phyloP scores from a whole-genome alignment of 805 yeast genomes.

The Starmerella tilneyi region DNA sequence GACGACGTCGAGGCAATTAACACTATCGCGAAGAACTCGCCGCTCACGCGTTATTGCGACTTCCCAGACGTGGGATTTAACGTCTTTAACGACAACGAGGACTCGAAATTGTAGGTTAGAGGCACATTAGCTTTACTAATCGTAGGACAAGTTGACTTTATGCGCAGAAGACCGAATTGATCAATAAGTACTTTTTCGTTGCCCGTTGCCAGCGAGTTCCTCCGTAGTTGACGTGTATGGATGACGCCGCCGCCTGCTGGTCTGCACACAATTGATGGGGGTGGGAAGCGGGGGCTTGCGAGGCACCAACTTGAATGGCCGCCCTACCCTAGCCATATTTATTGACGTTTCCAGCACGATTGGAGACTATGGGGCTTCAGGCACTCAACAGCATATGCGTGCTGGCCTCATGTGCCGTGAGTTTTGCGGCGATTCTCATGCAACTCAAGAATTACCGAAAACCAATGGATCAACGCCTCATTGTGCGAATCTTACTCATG shows the following conservation, averaged over 20 bases:
- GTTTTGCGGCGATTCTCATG: slow-evolving; percentile 38
- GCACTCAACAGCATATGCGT: slow-evolving; percentile 18
- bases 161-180: too few relatives aligned
- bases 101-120: slow-evolving; percentile 18
- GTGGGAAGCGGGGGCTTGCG: too few relatives aligned
- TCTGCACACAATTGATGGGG: too few relatives aligned
- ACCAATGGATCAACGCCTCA: slow-evolving; percentile 77
- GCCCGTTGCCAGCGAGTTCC: too few relatives aligned
- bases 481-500: slow-evolving; percentile 69
- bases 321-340: not conserved
- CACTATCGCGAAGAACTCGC: slow-evolving; percentile 17
- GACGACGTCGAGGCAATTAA: slow-evolving; percentile 36
- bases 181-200: too few relatives aligned
- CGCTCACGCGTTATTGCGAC: slow-evolving; percentile 24
- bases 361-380: slow-evolving; percentile 7
- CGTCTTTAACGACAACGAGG: slow-evolving; percentile 25
- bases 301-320: too few relatives aligned
- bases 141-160: too few relatives aligned
- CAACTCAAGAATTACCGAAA: slow-evolving; percentile 70
- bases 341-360: not conserved
- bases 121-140: too few relatives aligned
- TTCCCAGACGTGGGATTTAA: slow-evolving; percentile 14
- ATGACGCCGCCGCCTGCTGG: too few relatives aligned
- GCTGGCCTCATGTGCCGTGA: slow-evolving; percentile 34
- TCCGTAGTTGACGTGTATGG: too few relatives aligned